Conservation (phyloP, 257 asterid species). For the Jacaranda mimosifolia region DNA sequence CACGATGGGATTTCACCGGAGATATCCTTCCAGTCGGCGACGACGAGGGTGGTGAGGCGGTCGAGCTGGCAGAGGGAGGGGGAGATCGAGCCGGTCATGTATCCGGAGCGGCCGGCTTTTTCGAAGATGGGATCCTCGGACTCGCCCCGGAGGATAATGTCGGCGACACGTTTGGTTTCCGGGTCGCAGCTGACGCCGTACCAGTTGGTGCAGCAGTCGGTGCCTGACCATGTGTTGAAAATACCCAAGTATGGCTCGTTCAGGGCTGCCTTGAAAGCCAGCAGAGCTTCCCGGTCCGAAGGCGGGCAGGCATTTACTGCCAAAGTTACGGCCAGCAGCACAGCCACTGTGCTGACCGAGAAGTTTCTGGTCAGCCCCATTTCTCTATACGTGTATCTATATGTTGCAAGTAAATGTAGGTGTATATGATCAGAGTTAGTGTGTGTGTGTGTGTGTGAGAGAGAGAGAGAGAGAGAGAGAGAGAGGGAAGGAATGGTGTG, state of each 20-base stretch:
- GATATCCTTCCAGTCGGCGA: slow-evolving; percentile 93
- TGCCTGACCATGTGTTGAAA: slow-evolving; percentile 82
- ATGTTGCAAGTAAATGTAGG: neutral
- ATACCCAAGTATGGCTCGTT: slow-evolving; percentile 84
- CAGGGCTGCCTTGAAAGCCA: slow-evolving; percentile 68
- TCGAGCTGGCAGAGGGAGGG: slow-evolving; percentile 78
- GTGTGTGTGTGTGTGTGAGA: neutral
- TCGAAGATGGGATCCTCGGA: slow-evolving; percentile 91
- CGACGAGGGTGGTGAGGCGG: slow-evolving; percentile 75
- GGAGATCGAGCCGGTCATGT: slow-evolving; percentile 91
- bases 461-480: slow-evolving; percentile 14
- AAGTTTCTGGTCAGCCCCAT: slow-evolving; percentile 38
- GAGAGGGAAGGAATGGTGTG: neutral
- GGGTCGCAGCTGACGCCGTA: slow-evolving; percentile 92
- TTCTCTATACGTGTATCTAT: neutral
- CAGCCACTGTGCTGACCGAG: slow-evolving; percentile 38
- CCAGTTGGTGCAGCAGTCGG: slow-evolving; percentile 82
- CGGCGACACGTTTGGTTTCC: slow-evolving; percentile 78
- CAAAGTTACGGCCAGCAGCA: slow-evolving; percentile 40
- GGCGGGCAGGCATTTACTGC: slow-evolving; percentile 67
- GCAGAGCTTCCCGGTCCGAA: slow-evolving; percentile 72
- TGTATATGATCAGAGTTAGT: neutral
- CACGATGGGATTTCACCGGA: slow-evolving; percentile 87
- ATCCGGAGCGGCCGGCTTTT: slow-evolving; percentile 88
- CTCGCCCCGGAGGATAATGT: slow-evolving; percentile 88